phyloP scores from a whole-genome alignment of 768 basidiomycete species.

The Podaxis sp. region DNA sequence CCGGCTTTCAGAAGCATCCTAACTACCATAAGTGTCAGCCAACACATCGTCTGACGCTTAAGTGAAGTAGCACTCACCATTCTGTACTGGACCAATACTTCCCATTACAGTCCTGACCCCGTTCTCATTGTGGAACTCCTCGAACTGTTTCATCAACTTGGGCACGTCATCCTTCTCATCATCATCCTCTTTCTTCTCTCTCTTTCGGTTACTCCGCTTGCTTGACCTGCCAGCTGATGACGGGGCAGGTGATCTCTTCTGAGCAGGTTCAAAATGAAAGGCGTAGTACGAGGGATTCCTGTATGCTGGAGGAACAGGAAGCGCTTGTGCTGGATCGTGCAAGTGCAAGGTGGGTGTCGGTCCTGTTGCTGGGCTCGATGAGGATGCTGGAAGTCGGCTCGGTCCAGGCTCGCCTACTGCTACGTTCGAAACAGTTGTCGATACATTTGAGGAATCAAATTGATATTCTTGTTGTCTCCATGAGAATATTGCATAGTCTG shows the following conservation, averaged over 20 bases:
- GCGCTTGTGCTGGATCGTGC: constrained; percentile 51
- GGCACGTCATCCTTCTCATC: constrained; percentile 46
- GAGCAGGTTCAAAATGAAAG: constrained; percentile 44
- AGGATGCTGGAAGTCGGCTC: constrained; percentile 1
- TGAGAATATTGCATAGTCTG: constrained; percentile 84
- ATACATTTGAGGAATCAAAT: constrained; percentile 2
- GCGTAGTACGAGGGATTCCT: constrained; percentile 68
- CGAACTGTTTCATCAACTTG: constrained; percentile 70
- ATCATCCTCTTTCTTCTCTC: constrained; percentile 16
- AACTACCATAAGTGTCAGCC: constrained; percentile 39
- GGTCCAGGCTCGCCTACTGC: constrained; percentile 8
- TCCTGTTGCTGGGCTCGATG: constrained; percentile 19
- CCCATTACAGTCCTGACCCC: constrained; percentile 93
- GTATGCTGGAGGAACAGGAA: constrained; percentile 62
- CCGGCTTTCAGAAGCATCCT: constrained; percentile 93
- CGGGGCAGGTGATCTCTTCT: constrained; percentile 17
- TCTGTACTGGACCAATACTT: constrained; percentile 83
- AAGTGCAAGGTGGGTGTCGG: constrained; percentile 56
- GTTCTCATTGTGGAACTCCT: constrained; percentile 84
- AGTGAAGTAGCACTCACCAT: constrained; percentile 47
- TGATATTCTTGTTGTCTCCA: constrained; percentile 53
- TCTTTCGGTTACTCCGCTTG: constrained; percentile 30
- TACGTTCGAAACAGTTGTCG: not conserved
- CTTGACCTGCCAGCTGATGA: constrained; percentile 19
- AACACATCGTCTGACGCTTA: not conserved